Evolutionary conservation across 2,329 filamentous ascomycete genomes (phyloP).

Genomic region (Hypomyces rosellus): DNA sequence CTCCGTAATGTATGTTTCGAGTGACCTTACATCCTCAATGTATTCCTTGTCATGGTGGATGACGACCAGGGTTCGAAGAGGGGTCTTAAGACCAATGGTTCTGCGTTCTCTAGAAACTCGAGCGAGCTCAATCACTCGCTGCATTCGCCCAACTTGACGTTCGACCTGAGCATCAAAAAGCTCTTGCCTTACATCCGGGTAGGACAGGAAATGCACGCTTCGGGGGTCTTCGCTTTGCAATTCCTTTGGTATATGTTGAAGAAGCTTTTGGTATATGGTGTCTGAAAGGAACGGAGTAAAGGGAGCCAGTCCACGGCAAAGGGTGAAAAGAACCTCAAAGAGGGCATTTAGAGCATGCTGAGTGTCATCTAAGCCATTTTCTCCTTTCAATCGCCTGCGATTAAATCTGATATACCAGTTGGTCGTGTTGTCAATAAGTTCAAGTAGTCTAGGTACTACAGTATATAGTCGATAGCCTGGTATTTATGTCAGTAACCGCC

Average conservation of each 20-base stretch:
- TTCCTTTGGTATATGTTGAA: slow-evolving; percentile 72
- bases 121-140: slow-evolving; percentile 87
- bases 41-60: slow-evolving; percentile 80
- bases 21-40: slow-evolving; percentile 75
- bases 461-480: slow-evolving; percentile 74
- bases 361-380: slow-evolving; percentile 79
- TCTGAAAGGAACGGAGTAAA: slow-evolving; percentile 96
- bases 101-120: slow-evolving; percentile 81
- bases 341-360: slow-evolving; percentile 87
- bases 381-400: slow-evolving; percentile 82
- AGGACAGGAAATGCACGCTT: slow-evolving; percentile 87
- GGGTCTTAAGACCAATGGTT: slow-evolving; percentile 81
- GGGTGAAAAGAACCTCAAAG: slow-evolving; percentile 86
- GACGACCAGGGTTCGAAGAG: slow-evolving; percentile 81
- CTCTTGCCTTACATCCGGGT: slow-evolving; percentile 82
- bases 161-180: slow-evolving; percentile 84
- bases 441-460: slow-evolving; percentile 77
- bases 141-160: slow-evolving; percentile 83
- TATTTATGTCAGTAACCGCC: background rate
- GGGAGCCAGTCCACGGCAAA: slow-evolving; percentile 81
- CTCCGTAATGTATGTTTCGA: slow-evolving; percentile 83
- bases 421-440: slow-evolving; percentile 88
- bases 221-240: slow-evolving; percentile 65
- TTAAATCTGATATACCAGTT: slow-evolving; percentile 99
- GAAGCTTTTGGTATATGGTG: slow-evolving; percentile 80